These are phyloP conservation scores for Poa annua DNA, from an alignment of 176 grass and related monocot species.

Conservation along the genomic window DNA sequence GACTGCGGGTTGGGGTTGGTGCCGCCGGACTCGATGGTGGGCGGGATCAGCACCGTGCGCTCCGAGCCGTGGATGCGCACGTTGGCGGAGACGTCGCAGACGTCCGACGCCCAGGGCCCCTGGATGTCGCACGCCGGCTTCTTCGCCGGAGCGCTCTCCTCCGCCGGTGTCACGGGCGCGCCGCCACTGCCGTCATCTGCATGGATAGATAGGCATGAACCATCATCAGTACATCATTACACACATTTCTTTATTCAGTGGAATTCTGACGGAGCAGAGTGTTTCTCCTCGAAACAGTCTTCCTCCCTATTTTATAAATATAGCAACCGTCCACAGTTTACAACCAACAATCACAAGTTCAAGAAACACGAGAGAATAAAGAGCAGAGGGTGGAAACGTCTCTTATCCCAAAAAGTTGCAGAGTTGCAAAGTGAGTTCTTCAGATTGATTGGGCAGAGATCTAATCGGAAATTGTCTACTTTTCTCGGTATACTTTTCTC, in stretches of 20 bases:
- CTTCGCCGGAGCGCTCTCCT: conserved; percentile 35
- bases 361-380: no score
- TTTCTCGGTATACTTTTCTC: not conserved
- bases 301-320: no score
- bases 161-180: not conserved
- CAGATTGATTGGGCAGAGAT: conserved; percentile 11
- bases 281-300: no score
- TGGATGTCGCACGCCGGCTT: conserved; percentile 77
- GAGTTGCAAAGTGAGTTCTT: not conserved
- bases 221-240: not conserved
- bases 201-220: not conserved
- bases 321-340: no score
- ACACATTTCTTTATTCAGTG: not conserved
- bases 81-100: conserved; percentile 56
- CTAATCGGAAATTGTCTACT: not conserved
- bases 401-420: no score
- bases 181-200: conserved; percentile 38
- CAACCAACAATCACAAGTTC: no score
- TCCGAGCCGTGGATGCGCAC: conserved; percentile 61
- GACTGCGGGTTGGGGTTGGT: conserved; percentile 57
- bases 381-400: no score
- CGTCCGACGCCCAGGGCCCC: conserved; percentile 56
- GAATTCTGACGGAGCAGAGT: conserved; percentile 11
- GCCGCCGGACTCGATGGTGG: conserved; percentile 52
- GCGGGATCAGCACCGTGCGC: conserved; percentile 50